Evolutionary conservation across 2,329 filamentous ascomycete species (phyloP).

Genomic region (Fusarium penzigii): DNA sequence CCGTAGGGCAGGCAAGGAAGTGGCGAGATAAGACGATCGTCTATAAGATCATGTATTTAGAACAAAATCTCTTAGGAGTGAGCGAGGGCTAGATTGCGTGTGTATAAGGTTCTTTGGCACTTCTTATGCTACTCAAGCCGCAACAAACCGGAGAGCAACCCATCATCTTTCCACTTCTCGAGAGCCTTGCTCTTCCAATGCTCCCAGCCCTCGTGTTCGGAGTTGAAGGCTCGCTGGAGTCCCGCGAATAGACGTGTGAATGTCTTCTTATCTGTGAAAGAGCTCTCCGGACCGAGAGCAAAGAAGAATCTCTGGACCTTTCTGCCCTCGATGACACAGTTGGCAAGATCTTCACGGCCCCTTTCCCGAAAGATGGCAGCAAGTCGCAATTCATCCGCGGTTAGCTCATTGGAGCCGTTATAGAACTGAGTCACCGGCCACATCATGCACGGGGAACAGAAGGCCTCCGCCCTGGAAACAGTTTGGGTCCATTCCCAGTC

Average conservation of each 20-base stretch:
- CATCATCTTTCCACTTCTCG: conserved; percentile 3
- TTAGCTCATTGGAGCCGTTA: conserved; percentile 21
- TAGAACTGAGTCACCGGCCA: conserved; percentile 37
- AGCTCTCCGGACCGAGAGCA: conserved; percentile 12
- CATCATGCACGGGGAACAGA: conserved; percentile 37
- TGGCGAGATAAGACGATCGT: not conserved
- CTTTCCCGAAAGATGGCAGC: conserved; percentile 10
- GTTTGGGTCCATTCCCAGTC: conserved; percentile 44
- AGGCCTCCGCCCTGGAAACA: conserved; percentile 31
- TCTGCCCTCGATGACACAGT: conserved; percentile 13
- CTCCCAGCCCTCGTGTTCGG: not conserved
- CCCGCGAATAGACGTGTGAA: conserved; percentile 10
- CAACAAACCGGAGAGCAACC: conserved; percentile 1
- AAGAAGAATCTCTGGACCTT: conserved; percentile 20
- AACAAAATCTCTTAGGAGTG: not conserved
- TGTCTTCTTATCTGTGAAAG: conserved; percentile 5
- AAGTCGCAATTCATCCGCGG: conserved; percentile 9
- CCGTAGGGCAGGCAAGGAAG: not conserved
- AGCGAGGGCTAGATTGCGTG: not conserved
- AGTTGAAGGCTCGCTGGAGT: conserved; percentile 5
- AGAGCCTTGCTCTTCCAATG: conserved; percentile 1
- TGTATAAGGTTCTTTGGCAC: not conserved
- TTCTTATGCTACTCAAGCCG: not conserved
- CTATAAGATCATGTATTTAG: not conserved
- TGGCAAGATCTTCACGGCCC: conserved; percentile 18